Percentiles rank a stretch among this genome's conserved stretches.
phyloP scores from a whole-genome alignment of 352 stramenopile genomes.

The Globisporangium radiosum region DNA sequence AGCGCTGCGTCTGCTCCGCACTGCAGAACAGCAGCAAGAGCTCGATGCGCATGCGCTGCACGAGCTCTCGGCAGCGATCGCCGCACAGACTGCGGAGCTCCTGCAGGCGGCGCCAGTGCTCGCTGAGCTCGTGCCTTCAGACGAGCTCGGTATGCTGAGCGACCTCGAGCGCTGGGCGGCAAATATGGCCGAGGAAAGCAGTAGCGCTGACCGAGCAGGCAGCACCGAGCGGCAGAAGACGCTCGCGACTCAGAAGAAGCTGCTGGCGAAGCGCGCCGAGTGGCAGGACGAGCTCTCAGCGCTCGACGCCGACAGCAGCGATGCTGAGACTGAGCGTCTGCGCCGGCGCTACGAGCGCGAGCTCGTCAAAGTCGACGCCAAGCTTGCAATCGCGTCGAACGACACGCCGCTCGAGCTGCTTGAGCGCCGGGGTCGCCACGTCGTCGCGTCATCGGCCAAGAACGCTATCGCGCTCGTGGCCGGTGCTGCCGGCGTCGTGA shows the following conservation, averaged over 20 bases:
- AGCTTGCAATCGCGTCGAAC: constrained; percentile 42
- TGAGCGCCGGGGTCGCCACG: constrained; percentile 43
- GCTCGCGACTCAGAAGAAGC: constrained; percentile 42
- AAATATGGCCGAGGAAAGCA: constrained; percentile 16
- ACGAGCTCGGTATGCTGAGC: constrained; percentile 21
- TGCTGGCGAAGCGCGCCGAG: constrained; percentile 52
- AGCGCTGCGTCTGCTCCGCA: constrained; percentile 27
- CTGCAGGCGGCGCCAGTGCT: constrained; percentile 25
- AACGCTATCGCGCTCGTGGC: constrained; percentile 47
- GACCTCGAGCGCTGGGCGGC: constrained; percentile 35
- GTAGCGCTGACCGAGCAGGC: constrained; percentile 5
- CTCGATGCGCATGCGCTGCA: constrained; percentile 19
- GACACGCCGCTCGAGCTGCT: constrained; percentile 43
- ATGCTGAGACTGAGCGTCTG: constrained; percentile 23
- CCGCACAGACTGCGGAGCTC: constrained; percentile 22
- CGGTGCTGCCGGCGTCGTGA: constrained; percentile 23
- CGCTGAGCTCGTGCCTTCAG: constrained; percentile 25
- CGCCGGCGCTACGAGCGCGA: constrained; percentile 48
- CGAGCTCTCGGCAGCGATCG: constrained; percentile 18
- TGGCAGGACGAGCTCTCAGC: constrained; percentile 21
- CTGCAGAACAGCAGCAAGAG: constrained; percentile 12
- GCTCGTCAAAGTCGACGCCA: constrained; percentile 49
- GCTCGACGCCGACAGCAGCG: constrained; percentile 2
- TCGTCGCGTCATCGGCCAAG: constrained; percentile 46
- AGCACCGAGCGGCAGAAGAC: constrained; percentile 21